A percentile compares a stretch with the other conserved stretches of the same genome.
Conservation (phyloP, 768 basidiomycete genomes). For the Daedaleopsis sinensis region DNA sequence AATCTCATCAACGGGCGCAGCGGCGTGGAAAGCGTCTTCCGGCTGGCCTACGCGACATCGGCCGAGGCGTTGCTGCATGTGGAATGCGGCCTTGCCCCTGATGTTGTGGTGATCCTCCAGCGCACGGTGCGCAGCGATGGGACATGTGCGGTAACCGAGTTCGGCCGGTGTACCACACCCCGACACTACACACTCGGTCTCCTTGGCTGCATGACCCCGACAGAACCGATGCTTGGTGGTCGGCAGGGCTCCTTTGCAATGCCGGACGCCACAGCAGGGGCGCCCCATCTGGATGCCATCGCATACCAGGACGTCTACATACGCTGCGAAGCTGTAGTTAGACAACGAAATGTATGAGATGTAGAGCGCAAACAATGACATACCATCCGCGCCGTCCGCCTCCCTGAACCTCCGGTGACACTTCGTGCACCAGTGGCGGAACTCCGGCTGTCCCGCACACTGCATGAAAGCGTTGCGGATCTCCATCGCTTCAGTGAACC, state of each 20-base stretch:
- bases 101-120: constrained; percentile 1
- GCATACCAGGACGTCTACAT: constrained; percentile 18
- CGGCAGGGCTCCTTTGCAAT: constrained; percentile 19
- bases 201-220: constrained; percentile 8
- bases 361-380: too few species aligned
- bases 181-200: too few species aligned
- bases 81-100: background rate
- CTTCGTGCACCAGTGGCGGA: constrained; percentile 33
- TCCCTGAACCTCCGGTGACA: constrained; percentile 24
- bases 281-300: constrained; percentile 33
- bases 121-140: constrained; percentile 4
- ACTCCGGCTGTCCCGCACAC: constrained; percentile 31
- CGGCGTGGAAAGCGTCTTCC: background rate
- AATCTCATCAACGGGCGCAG: too few species aligned
- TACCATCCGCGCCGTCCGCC: too few species aligned
- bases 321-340: too few species aligned
- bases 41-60: background rate
- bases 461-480: constrained; percentile 29
- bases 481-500: constrained; percentile 28
- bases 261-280: constrained; percentile 26
- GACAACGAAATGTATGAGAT: too few species aligned
- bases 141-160: background rate
- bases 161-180: too few species aligned
- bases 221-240: constrained; percentile 21
- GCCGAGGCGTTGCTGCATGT: too few species aligned